Evolutionary conservation across 2,329 filamentous ascomycete species (phyloP).

Genomic region (Aspergillus fischeri): DNA sequence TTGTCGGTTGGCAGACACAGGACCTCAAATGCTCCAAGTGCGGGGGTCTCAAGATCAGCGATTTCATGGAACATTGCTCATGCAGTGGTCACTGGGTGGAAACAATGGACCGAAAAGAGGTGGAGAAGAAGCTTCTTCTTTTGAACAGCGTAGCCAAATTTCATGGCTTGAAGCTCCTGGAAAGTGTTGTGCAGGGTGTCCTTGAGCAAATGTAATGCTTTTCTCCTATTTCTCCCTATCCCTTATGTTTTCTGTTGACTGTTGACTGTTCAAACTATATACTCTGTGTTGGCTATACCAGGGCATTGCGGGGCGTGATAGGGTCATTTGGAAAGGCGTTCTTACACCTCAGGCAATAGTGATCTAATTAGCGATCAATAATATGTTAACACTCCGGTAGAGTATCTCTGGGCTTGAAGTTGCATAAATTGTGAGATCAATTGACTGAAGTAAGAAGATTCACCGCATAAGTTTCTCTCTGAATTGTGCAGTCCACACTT

Average conservation of each 20-base stretch:
- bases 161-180: constrained; percentile 79
- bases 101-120: constrained; percentile 63
- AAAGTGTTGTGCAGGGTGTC: constrained; percentile 66
- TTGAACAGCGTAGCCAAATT: constrained; percentile 70
- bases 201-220: constrained; percentile 39
- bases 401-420: not conserved
- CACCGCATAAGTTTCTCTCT: not conserved
- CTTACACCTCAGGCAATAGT: not conserved
- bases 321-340: not conserved
- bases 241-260: constrained; percentile 7
- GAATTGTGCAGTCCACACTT: not conserved
- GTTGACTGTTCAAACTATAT: constrained; percentile 4
- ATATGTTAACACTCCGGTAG: not conserved
- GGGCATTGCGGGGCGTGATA: not conserved
- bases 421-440: not conserved
- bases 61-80: constrained; percentile 94
- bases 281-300: constrained; percentile 4
- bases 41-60: constrained; percentile 66
- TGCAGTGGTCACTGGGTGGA: constrained; percentile 84
- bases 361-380: not conserved
- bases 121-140: constrained; percentile 63
- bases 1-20: constrained; percentile 80
- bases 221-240: constrained; percentile 1
- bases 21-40: constrained; percentile 82
- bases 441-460: not conserved